phyloP scores from a whole-genome alignment of 225 moss, liverwort and hornwort genomes.

The Polytrichum commune region DNA sequence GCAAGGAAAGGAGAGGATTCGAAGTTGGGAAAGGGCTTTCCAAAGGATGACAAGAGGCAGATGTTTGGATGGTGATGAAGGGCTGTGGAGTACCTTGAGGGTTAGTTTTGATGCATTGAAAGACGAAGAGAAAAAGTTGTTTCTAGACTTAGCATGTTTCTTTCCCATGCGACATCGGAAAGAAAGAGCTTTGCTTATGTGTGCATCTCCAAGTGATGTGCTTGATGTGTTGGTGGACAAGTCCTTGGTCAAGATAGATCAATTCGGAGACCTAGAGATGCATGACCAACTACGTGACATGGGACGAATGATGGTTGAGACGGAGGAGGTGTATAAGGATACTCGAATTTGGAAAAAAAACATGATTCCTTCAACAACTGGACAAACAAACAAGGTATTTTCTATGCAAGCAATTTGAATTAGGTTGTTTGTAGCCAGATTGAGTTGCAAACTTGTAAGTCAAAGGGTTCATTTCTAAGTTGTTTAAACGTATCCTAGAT shows the following conservation, averaged over 20 bases:
- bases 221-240: background rate
- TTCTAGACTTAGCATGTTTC: background rate
- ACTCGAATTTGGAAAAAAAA: too few species aligned
- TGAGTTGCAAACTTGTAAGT: too few species aligned
- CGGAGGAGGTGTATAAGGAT: too few species aligned
- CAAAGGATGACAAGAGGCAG: conserved; percentile 1
- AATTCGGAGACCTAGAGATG: background rate
- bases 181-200: background rate
- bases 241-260: background rate
- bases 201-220: background rate
- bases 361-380: too few species aligned
- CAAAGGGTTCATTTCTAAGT: too few species aligned
- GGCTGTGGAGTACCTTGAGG: background rate
- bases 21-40: background rate
- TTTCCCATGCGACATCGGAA: background rate
- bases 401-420: too few species aligned
- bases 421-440: too few species aligned
- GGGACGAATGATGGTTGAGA: too few species aligned
- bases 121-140: background rate
- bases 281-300: too few species aligned
- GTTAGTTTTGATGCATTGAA: background rate
- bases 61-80: background rate
- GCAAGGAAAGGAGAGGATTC: background rate
- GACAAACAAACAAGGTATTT: too few species aligned
- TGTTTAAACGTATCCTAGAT: too few species aligned